Percentiles rank a stretch among this genome's conserved stretches.
Evolutionary conservation across 2,329 filamentous ascomycete species (phyloP).

Genomic region (Tolypocladium inflatum): DNA sequence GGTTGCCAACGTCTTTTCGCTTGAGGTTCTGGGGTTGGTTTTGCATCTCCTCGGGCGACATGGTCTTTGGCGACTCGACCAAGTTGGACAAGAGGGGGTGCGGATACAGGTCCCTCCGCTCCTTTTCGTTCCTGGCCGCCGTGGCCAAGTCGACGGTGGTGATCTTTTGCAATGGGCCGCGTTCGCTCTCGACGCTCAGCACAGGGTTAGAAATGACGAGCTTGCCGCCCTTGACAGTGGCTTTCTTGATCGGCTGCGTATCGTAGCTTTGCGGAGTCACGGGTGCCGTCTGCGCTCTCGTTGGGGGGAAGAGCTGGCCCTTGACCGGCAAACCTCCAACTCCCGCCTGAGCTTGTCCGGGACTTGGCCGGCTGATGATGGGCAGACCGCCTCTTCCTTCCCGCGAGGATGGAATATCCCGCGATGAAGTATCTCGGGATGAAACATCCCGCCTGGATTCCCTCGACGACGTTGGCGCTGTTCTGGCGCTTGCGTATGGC

Average conservation of each 20-base stretch:
- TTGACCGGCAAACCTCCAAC: slow-evolving; percentile 29
- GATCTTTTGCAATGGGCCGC: slow-evolving; percentile 34
- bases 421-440: not conserved
- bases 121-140: slow-evolving; percentile 35
- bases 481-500: not conserved
- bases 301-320: slow-evolving; percentile 31
- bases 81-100: slow-evolving; percentile 19
- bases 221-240: slow-evolving; percentile 23
- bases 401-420: not conserved
- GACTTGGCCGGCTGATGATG: slow-evolving; percentile 25
- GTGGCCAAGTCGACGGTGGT: slow-evolving; percentile 40
- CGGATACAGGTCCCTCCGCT: slow-evolving; percentile 24
- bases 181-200: slow-evolving; percentile 20
- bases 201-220: slow-evolving; percentile 42
- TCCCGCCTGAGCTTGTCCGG: slow-evolving; percentile 23
- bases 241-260: slow-evolving; percentile 14
- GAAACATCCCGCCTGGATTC: not conserved
- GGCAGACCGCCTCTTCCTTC: slow-evolving; percentile 21
- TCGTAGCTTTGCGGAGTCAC: slow-evolving; percentile 7
- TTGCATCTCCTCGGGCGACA: slow-evolving; percentile 21
- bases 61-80: slow-evolving; percentile 22
- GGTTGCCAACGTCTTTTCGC: slow-evolving; percentile 24
- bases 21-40: slow-evolving; percentile 25
- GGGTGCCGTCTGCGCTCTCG: slow-evolving; percentile 19
- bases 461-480: not conserved